Percentiles rank a stretch among this genome's conserved stretches.
Conservation (phyloP, 2,329 filamentous ascomycete species). For the Sphaerulina populicola region DNA sequence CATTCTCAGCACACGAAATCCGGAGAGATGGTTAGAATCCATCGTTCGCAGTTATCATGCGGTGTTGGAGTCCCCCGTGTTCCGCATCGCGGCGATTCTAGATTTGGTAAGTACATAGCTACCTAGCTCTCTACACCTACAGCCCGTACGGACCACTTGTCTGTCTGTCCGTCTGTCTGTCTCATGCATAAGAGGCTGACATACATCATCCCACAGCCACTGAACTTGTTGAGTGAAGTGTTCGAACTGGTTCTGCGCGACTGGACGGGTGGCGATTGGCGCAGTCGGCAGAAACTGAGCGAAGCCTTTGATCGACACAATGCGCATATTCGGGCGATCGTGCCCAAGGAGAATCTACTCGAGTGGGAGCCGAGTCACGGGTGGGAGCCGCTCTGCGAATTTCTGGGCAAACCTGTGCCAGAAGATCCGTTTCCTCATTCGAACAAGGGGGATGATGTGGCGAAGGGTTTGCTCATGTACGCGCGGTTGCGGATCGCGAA, state of each 20-base stretch:
- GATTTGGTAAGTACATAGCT: neutral
- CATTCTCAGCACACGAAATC: conserved; percentile 44
- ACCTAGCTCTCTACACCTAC: no score
- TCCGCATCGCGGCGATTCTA: conserved; percentile 3
- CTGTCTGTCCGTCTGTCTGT: neutral
- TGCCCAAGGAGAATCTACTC: conserved; percentile 23
- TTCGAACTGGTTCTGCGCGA: conserved; percentile 9
- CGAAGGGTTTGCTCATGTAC: conserved; percentile 1
- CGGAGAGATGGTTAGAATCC: conserved; percentile 34
- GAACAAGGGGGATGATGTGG: conserved; percentile 6
- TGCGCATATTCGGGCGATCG: conserved; percentile 6
- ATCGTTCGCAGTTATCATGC: conserved; percentile 6
- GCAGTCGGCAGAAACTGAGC: conserved; percentile 1
- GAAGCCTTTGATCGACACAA: conserved; percentile 11
- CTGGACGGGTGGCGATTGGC: conserved; percentile 9
- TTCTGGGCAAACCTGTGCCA: conserved; percentile 24
- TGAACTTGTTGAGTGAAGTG: conserved; percentile 3
- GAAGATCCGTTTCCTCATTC: conserved; percentile 21
- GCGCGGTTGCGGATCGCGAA: neutral
- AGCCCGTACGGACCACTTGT: no score
- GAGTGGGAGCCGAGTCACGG: conserved; percentile 22
- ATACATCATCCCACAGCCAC: neutral
- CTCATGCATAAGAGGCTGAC: neutral
- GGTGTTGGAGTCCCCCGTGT: neutral
- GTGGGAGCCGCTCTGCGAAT: conserved; percentile 29